Evolutionary conservation across 2,329 filamentous ascomycete species (phyloP), one percentile per base, ranked within the genome.

Genomic region (Polytolypa hystricis): DNA sequence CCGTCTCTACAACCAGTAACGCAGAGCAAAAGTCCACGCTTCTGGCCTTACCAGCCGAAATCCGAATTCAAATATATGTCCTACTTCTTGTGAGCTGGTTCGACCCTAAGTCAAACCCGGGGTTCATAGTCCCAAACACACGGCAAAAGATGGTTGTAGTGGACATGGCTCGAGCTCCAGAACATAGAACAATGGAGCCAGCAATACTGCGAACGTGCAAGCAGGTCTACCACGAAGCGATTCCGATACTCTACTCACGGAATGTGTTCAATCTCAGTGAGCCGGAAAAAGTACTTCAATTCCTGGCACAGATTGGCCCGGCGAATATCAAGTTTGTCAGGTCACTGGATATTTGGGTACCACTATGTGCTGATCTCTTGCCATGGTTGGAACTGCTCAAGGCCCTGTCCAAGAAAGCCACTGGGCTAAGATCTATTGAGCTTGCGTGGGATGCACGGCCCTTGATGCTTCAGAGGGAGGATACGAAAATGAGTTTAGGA

Each of bases 131-230:
- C n/a, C 7, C 7, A n/a, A n/a, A 25, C 21, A 7, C 21, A n/a
- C 7, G n/a, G 7, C 21, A 25, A n/a, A 25, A 25, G 21, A 25
- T 7, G n/a, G n/a, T 25, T n/a, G 7, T 25, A 7, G 7, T 25
- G 7, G n/a, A 16, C 14, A 8, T 7, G 8, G 7, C 28, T 6
- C 11, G 14, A 30, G 28, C 14, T 19, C 8, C 4, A 4, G 3
- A 33, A 9, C 10, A 4, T 18, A 12, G 11, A 33, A n/a, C 16
- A 11, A 5, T 33, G 15, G 15, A 33, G 4, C 4, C 30, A 2
- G 8, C 12, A n/a, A 33, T 33, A 10, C 30, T 33, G 11, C 9
- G 11, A 33, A 33, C 30, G 11, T 33, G 30, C 19, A 33, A 33
- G 30, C 19, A 19, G 30, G 8, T 33, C 4, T 33, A 33, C 17